Base-by-base conservation (phyloP, 148 eudicot species). In the Camellia granthamiana region DNA sequence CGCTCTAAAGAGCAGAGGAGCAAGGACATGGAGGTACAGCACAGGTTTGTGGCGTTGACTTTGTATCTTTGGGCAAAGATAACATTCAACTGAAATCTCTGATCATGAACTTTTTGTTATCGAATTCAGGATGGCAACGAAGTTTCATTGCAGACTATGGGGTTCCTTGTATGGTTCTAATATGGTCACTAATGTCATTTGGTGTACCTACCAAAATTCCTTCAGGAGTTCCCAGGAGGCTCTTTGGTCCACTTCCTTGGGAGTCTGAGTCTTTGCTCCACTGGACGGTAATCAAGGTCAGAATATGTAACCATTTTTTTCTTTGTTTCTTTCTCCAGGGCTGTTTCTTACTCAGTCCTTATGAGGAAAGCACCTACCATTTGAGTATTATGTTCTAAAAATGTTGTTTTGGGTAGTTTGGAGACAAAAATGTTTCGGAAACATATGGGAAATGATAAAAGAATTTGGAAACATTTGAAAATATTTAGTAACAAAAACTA, bases 21-120 rank as follows among this genome's bases (percentile, higher is more conserved):
- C 94, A 21, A 88, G 97, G 83, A 84, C 97, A 14, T 93, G 91
- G 94, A 79, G 82, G 52, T 93, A 89, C 80, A 94, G 94, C 47
- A 85, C 91, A 85, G 90, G 94, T 89, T 42, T 47, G 80, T 78
- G 51, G 23, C 55, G n/a, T 23, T 64, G 74, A 47, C 56, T 41
- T 3, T 16, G 5, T 13, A 70, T 18, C 21, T 52, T 51, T 43
- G 43, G n/a, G 1, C 38, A 30, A 30, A 30, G 0, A 30, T 30
- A 1, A 30, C 19, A 3, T 13, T 51, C 13, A 54, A 72, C 16
- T 51, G 42, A 44, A 66, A 72, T 47, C 43, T n/a, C n/a, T 42
- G 15, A 38, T 49, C 60, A 18, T 51, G 68, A 43, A 3, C 6
- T n/a, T 38, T 10, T 23, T 49, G 42, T 64, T 12, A 49, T n/a